phyloP scores from a whole-genome alignment of 495 filamentous ascomycete species.

The Halenospora varia region DNA sequence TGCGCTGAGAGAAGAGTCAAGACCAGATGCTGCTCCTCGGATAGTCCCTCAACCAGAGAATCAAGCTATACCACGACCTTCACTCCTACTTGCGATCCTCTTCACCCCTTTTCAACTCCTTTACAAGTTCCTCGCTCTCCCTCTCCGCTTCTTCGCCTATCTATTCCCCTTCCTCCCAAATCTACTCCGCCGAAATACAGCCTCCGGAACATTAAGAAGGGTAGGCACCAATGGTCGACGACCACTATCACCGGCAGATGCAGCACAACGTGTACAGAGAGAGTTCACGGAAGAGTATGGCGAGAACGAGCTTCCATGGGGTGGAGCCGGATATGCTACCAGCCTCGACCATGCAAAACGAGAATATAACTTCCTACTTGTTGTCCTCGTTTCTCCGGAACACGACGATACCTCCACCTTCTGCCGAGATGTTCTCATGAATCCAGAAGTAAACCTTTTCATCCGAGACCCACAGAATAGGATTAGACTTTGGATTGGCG shows the following conservation, averaged over 20 bases:
- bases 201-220: conserved; percentile 37
- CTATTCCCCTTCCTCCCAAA: conserved; percentile 84
- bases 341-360: conserved; percentile 83
- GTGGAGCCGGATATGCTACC: conserved; percentile 85
- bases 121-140: conserved; percentile 60
- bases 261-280: conserved; percentile 79
- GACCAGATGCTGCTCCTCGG: conserved; percentile 65
- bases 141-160: conserved; percentile 61
- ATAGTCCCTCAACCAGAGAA: conserved; percentile 70
- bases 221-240: conserved; percentile 65
- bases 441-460: conserved; percentile 66
- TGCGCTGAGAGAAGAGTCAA: conserved; percentile 32
- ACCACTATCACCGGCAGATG: conserved; percentile 76
- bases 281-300: conserved; percentile 96
- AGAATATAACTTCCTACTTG: conserved; percentile 85
- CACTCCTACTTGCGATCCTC: conserved; percentile 69
- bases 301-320: conserved; percentile 60
- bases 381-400: conserved; percentile 82
- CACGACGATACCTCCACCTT: conserved; percentile 90
- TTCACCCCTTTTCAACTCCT: conserved; percentile 79
- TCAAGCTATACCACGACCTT: conserved; percentile 60
- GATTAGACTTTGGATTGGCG: conserved; percentile 87
- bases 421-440: conserved; percentile 74
- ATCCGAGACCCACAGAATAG: conserved; percentile 68
- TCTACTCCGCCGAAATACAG: conserved; percentile 41